Conservation (phyloP, 345 rosid species). For the Clarkia xantiana region DNA sequence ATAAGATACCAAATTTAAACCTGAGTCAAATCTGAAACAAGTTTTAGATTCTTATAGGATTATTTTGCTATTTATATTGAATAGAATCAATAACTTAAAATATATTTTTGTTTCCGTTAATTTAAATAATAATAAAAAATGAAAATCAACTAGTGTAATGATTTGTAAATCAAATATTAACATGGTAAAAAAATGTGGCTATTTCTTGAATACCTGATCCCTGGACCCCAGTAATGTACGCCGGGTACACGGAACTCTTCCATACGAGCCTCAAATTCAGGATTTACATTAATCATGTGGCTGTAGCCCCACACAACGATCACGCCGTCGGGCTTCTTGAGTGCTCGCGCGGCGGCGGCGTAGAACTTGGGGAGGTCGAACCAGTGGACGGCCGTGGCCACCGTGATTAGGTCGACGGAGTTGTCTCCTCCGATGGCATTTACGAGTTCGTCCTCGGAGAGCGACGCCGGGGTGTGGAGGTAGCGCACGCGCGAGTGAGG, state of each 20-base stretch:
- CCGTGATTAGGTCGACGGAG: slow-evolving; percentile 41
- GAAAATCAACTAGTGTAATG: too few species aligned
- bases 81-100: too few species aligned
- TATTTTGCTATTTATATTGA: too few species aligned
- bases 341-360: slow-evolving; percentile 27
- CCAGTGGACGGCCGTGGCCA: slow-evolving; percentile 54
- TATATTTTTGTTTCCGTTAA: too few species aligned
- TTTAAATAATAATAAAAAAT: too few species aligned
- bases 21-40: too few species aligned
- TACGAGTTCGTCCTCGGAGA: slow-evolving; percentile 36
- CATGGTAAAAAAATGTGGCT: too few species aligned
- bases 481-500: slow-evolving; percentile 31
- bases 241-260: slow-evolving; percentile 24
- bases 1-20: too few species aligned
- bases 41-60: too few species aligned
- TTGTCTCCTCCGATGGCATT: slow-evolving; percentile 34
- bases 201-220: too few species aligned
- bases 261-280: slow-evolving; percentile 29
- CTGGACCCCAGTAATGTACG: slow-evolving; percentile 25
- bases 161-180: too few species aligned
- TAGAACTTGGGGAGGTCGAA: slow-evolving; percentile 55
- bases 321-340: slow-evolving; percentile 50
- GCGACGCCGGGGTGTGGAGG: slow-evolving; percentile 33
- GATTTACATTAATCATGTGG: slow-evolving; percentile 21
- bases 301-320: slow-evolving; percentile 52